Evolutionary conservation across 768 basidiomycete species (phyloP).

Genomic region (Trametes maxima): DNA sequence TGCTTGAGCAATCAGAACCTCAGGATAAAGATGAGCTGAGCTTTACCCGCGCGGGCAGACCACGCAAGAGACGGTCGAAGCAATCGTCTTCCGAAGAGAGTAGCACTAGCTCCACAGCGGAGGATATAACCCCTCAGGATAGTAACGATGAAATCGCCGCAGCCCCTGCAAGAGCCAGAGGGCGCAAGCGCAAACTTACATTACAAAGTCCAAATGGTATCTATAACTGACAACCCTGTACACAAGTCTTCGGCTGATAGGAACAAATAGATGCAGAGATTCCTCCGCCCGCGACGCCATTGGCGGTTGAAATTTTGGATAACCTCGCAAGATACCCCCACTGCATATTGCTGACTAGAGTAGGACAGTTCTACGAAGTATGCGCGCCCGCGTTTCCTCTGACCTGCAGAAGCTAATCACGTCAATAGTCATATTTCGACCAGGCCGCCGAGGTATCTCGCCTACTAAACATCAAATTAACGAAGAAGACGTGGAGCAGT

Average conservation of each 20-base stretch:
- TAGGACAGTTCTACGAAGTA: constrained; percentile 96
- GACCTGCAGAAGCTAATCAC: too few relatives aligned
- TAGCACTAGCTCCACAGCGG: background rate
- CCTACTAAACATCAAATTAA: constrained; percentile 82
- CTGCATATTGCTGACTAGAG: constrained; percentile 87
- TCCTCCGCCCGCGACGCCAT: constrained; percentile 43
- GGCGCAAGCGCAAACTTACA: constrained; percentile 3
- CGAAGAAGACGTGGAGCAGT: constrained; percentile 73
- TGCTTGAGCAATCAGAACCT: background rate
- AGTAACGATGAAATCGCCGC: background rate
- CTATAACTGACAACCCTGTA: background rate
- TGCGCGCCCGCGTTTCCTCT: constrained; percentile 2
- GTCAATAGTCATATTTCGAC: constrained; percentile 84
- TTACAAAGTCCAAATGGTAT: background rate
- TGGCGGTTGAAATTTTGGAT: constrained; percentile 69
- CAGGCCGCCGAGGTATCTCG: constrained; percentile 80
- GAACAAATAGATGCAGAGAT: background rate
- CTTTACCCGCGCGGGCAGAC: background rate
- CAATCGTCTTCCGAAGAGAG: background rate
- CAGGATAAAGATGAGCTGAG: background rate
- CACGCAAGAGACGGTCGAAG: constrained; percentile 9
- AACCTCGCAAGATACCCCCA: constrained; percentile 82
- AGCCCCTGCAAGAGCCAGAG: background rate
- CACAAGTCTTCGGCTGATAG: too few relatives aligned
- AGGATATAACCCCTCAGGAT: background rate